Percentiles rank a stretch among this genome's conserved stretches.
Conservation (phyloP, 805 yeast species). For the Yarrowia osloensis region DNA sequence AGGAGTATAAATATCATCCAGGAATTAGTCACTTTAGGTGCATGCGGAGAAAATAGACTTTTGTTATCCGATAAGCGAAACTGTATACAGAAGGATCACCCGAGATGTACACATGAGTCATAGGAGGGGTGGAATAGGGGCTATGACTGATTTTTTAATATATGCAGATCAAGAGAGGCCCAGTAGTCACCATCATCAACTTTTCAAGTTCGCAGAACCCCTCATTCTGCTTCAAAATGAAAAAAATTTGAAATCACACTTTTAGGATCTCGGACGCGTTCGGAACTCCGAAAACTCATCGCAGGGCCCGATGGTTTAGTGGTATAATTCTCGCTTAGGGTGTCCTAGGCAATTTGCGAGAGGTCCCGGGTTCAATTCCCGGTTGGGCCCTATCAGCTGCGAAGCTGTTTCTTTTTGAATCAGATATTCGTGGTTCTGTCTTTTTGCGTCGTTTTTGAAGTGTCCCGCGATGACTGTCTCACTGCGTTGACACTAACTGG, state of each 20-base stretch:
- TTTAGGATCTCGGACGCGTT: background rate
- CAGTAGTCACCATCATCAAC: no score
- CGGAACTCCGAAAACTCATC: background rate
- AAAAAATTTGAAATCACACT: background rate
- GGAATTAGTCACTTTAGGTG: background rate
- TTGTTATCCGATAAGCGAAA: conserved; percentile 8
- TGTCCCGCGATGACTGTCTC: no score
- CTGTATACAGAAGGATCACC: background rate
- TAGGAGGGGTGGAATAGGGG: background rate
- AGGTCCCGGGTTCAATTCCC: conserved; percentile 30
- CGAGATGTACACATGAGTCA: background rate
- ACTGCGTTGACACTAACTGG: no score
- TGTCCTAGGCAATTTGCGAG: conserved; percentile 25
- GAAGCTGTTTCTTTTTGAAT: background rate
- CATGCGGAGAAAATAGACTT: background rate
- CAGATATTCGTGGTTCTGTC: no score
- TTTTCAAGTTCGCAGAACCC: background rate
- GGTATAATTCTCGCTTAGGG: conserved; percentile 30
- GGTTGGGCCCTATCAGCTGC: conserved; percentile 16
- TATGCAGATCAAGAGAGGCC: no score
- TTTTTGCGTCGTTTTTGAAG: no score
- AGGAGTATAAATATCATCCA: background rate
- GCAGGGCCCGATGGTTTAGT: conserved; percentile 23
- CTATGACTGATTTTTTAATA: background rate
- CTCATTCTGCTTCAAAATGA: background rate